Base-by-base conservation (phyloP, 495 filamentous ascomycete genomes). In the Lepidopterella palustris region DNA sequence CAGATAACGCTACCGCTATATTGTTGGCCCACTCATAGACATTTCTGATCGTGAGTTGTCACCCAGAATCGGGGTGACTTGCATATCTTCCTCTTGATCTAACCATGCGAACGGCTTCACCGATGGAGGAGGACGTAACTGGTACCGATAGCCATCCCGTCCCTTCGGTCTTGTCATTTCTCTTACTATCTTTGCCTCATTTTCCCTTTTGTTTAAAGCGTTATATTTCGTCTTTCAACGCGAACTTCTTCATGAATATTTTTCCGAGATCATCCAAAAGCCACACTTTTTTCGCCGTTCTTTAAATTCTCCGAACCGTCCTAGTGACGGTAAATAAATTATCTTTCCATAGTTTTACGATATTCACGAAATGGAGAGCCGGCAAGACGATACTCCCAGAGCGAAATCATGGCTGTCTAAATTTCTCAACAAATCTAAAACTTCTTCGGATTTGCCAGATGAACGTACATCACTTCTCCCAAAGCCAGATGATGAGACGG, bases 351-450 rank as follows among this genome's bases (percentile, higher is more conserved):
- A 21, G 10, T n/a, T 28, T 9, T 3, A 49, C 13, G 15, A 24
- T 18, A 5, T 49, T 25, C 39, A 59, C n/a, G n/a, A 47, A 23
- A 73, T 70, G 69, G 71, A 72, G 31, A 62, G 58, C 47, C 55
- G 64, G n/a, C 63, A 65, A 54, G 61, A 56, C 51, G 57, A 62
- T 18, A 31, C 48, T 6, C 39, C 60, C 11, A 66, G 59, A 48
- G 59, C 65, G 0, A 51, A 53, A 31, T 63, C 69, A 52, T 73
- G 71, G 71, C 45, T 73, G 26, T 67, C 71, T n/a, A 55, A 18
- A 26, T 64, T 73, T 53, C 50, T 69, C 21, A 50, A 45, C 51
- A 70, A 65, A 29, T 61, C 59, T 18, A 69, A 68, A 45, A 45
- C 39, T 24, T 50, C 62, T 2, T 62, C 55, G 13, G 55, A 49